phyloP scores from a whole-genome alignment of 805 yeast genomes.

The Zygosaccharomyces kombuchaensis region DNA sequence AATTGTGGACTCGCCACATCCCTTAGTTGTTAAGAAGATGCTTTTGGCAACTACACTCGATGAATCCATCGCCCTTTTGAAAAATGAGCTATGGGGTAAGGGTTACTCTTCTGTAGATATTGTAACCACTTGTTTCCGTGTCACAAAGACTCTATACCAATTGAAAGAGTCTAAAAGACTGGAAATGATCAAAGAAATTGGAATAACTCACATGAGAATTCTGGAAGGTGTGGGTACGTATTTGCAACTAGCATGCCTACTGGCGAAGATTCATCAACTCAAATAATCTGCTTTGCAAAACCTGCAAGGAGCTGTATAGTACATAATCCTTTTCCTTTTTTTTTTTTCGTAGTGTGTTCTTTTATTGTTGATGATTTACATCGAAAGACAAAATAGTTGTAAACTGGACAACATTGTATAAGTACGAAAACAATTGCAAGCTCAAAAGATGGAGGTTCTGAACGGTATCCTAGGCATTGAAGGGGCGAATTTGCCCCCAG shows the following conservation, averaged over 20 bases:
- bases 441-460: slow-evolving; percentile 16
- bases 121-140: slow-evolving; percentile 84
- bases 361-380: not conserved
- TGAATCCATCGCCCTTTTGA: slow-evolving; percentile 56
- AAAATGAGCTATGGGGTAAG: slow-evolving; percentile 68
- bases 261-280: slow-evolving; percentile 48
- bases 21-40: slow-evolving; percentile 73
- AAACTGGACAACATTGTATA: not conserved
- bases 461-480: slow-evolving; percentile 13
- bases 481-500: not conserved
- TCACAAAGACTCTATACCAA: slow-evolving; percentile 68
- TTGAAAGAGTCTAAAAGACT: slow-evolving; percentile 65
- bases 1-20: slow-evolving; percentile 96
- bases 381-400: not conserved
- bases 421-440: not conserved
- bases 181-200: slow-evolving; percentile 79
- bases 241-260: slow-evolving; percentile 78
- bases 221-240: slow-evolving; percentile 89
- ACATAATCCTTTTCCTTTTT: not conserved
- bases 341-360: not conserved
- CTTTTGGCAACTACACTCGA: slow-evolving; percentile 56
- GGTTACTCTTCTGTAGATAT: slow-evolving; percentile 95
- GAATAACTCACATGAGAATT: slow-evolving; percentile 86
- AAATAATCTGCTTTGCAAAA: slow-evolving; percentile 5
- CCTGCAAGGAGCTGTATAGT: not conserved